A percentile compares a stretch with the other conserved stretches of the same genome.
phyloP scores from a whole-genome alignment of 257 asterid genomes.

The Ilex aquifolium region DNA sequence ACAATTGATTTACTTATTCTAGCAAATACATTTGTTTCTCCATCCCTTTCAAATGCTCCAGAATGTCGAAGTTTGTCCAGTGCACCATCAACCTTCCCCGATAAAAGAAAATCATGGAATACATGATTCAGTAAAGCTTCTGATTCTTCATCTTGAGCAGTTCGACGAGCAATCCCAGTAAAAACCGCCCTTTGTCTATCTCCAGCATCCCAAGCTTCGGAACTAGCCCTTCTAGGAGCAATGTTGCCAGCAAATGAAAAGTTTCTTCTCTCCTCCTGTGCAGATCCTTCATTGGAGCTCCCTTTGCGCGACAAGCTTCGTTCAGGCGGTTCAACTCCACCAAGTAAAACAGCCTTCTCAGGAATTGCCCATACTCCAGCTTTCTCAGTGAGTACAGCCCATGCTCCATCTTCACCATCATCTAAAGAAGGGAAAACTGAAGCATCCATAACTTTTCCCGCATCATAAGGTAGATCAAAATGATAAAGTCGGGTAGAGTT shows the following conservation, averaged over 20 bases:
- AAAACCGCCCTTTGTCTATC: slow-evolving; percentile 59
- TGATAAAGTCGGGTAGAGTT: slow-evolving; percentile 80
- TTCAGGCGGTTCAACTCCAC: slow-evolving; percentile 97
- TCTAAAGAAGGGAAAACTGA: slow-evolving; percentile 71
- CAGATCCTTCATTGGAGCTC: slow-evolving; percentile 70
- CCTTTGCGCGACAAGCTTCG: slow-evolving; percentile 91
- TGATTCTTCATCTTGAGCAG: slow-evolving; percentile 87
- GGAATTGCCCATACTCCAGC: slow-evolving; percentile 99
- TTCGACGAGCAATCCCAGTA: slow-evolving; percentile 55
- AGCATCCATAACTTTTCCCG: slow-evolving; percentile 92
- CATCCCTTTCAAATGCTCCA: slow-evolving; percentile 91
- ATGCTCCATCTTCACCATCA: slow-evolving; percentile 73
- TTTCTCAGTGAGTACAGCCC: slow-evolving; percentile 93
- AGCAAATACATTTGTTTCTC: slow-evolving; percentile 73
- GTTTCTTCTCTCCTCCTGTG: slow-evolving; percentile 59
- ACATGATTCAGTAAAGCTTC: slow-evolving; percentile 82
- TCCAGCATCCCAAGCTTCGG: slow-evolving; percentile 82
- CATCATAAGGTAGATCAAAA: slow-evolving; percentile 91
- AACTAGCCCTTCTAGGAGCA: slow-evolving; percentile 74
- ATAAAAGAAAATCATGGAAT: slow-evolving; percentile 69
- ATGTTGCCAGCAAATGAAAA: slow-evolving; percentile 47
- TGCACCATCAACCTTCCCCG: slow-evolving; percentile 76
- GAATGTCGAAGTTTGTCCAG: slow-evolving; percentile 57
- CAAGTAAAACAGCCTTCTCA: slow-evolving; percentile 80
- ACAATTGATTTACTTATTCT: slow-evolving; percentile 86